A percentile compares a stretch with the other conserved stretches of the same genome.
Evolutionary conservation across 148 eudicot genomes (phyloP).

Genomic region (Vaccinium darrowii): DNA sequence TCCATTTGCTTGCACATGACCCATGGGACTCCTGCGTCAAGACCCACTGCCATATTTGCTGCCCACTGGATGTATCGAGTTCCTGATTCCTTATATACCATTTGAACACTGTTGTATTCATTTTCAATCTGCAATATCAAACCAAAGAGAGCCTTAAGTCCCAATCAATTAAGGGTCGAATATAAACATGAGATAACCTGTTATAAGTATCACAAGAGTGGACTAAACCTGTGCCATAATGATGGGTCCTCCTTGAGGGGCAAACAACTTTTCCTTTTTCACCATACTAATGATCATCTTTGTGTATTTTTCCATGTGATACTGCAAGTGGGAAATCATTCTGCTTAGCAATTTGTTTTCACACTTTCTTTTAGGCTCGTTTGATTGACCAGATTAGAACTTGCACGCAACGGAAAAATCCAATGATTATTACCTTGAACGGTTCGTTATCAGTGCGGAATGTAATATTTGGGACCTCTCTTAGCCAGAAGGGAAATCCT

Average conservation of each 20-base stretch:
- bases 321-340: conserved; percentile 28
- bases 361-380: background rate
- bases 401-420: background rate
- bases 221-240: conserved; percentile 63
- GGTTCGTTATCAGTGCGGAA: conserved; percentile 61
- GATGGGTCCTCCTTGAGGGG: conserved; percentile 90
- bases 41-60: conserved; percentile 50
- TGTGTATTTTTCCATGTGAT: conserved; percentile 52
- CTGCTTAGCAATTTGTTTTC: background rate
- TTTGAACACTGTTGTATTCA: conserved; percentile 58
- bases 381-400: background rate
- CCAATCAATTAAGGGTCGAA: background rate
- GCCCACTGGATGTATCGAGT: conserved; percentile 62
- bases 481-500: conserved; percentile 75
- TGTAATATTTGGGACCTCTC: conserved; percentile 45
- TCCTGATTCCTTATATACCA: conserved; percentile 42
- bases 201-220: background rate
- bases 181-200: too few relatives aligned
- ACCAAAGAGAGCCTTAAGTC: background rate
- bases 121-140: conserved; percentile 54
- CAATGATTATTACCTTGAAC: conserved; percentile 42
- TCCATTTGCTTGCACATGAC: conserved; percentile 81
- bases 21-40: conserved; percentile 69
- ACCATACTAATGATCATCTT: conserved; percentile 44
- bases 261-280: conserved; percentile 63